phyloP scores from a whole-genome alignment of 805 yeast genomes.

The Maudiozyma serrabonitensis region DNA sequence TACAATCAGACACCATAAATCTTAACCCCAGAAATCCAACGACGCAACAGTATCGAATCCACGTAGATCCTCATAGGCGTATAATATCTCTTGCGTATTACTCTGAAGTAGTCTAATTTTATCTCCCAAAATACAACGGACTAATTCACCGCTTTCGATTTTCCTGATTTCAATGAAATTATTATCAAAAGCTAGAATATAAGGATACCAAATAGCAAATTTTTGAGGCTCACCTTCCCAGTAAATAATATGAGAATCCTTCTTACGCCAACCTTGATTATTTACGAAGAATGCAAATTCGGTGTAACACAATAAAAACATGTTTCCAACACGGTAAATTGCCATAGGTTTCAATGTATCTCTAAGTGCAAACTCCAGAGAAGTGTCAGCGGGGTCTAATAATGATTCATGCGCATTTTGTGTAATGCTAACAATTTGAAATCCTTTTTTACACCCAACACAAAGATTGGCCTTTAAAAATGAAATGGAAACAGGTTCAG shows the following conservation, averaged over 20 bases:
- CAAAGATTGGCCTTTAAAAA: slow-evolving; percentile 82
- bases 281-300: slow-evolving; percentile 93
- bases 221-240: slow-evolving; percentile 97
- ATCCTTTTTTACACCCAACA: slow-evolving; percentile 93
- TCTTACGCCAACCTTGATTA: slow-evolving; percentile 91
- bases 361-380: slow-evolving; percentile 72
- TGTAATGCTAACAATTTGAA: slow-evolving; percentile 83
- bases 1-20: too few relatives aligned
- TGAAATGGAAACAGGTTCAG: slow-evolving; percentile 88
- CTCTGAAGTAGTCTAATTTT: slow-evolving; percentile 83
- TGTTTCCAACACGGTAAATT: slow-evolving; percentile 80
- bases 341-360: slow-evolving; percentile 83
- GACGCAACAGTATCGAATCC: slow-evolving; percentile 91
- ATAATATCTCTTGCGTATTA: slow-evolving; percentile 85
- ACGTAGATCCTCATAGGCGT: slow-evolving; percentile 81
- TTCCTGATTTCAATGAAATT: slow-evolving; percentile 87
- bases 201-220: slow-evolving; percentile 91
- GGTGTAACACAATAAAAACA: slow-evolving; percentile 79
- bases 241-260: slow-evolving; percentile 85
- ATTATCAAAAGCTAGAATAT: slow-evolving; percentile 80
- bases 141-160: slow-evolving; percentile 75
- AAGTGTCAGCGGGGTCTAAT: slow-evolving; percentile 96
- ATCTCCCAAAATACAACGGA: slow-evolving; percentile 86
- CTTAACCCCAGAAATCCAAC: slow-evolving; percentile 72
- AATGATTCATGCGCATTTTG: slow-evolving; percentile 80